Conservation (phyloP, 1,284 basidiomycete species). For the Ceratobasidium sp. region DNA sequence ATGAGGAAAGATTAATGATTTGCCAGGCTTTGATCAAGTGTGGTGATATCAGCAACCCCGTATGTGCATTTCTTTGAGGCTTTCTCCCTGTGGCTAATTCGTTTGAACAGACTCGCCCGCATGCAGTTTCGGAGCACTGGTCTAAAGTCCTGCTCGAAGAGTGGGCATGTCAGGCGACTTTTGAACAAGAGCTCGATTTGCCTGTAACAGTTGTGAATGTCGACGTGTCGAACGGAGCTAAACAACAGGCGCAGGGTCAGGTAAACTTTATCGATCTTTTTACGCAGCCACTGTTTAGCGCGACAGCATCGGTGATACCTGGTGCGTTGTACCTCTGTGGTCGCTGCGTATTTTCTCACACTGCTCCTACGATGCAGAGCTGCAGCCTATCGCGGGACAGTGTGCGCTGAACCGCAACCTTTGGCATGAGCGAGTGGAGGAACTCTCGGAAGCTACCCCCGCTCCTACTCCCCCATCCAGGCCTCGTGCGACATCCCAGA, state of each 20-base stretch:
- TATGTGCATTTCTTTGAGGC: conserved; percentile 60
- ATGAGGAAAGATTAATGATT: conserved; percentile 69
- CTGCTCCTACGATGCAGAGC: conserved; percentile 61
- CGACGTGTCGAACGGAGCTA: conserved; percentile 61
- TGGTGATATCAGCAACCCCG: conserved; percentile 96
- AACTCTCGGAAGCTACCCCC: conserved; percentile 55
- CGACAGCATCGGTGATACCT: conserved; percentile 78
- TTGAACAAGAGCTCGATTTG: conserved; percentile 82
- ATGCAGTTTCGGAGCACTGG: conserved; percentile 90
- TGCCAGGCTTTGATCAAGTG: conserved; percentile 95
- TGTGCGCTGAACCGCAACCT: conserved; percentile 73
- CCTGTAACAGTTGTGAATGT: conserved; percentile 72
- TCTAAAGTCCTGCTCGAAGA: conserved; percentile 87
- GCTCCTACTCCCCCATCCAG: conserved; percentile 49
- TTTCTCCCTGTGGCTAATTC: conserved; percentile 31
- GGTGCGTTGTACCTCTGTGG: conserved; percentile 61
- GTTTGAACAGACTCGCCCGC: conserved; percentile 81
- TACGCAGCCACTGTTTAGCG: conserved; percentile 83
- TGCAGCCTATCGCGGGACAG: conserved; percentile 70
- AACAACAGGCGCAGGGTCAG: conserved; percentile 83
- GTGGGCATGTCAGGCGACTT: conserved; percentile 86
- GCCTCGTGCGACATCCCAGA: conserved; percentile 49
- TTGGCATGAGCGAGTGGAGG: conserved; percentile 70
- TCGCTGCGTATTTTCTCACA: conserved; percentile 9
- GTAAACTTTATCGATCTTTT: conserved; percentile 90